A percentile compares a stretch with the other conserved stretches of the same genome.
phyloP scores from a whole-genome alignment of 192 early-diverging fungal genomes.

The Helicostylum pulchrum region DNA sequence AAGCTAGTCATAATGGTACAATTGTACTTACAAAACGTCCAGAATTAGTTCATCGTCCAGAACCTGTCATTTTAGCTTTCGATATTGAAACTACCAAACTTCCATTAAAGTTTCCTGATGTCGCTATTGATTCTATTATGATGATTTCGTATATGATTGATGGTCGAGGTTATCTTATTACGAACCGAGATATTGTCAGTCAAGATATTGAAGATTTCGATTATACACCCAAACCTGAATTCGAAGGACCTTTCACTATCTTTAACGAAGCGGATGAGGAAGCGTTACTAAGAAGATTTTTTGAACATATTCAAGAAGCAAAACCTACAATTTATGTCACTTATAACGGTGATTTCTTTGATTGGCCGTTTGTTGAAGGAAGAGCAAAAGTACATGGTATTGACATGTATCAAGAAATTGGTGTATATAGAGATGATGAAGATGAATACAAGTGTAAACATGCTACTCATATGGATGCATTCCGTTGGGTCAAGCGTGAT shows the following conservation, averaged over 20 bases:
- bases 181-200: slow-evolving; percentile 93
- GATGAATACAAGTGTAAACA: slow-evolving; percentile 87
- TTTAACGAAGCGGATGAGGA: slow-evolving; percentile 94
- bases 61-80: slow-evolving; percentile 92
- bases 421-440: slow-evolving; percentile 74
- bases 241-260: slow-evolving; percentile 89
- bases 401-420: slow-evolving; percentile 86
- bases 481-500: slow-evolving; percentile 98
- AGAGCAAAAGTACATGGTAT: slow-evolving; percentile 79
- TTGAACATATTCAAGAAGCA: slow-evolving; percentile 82
- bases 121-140: slow-evolving; percentile 88
- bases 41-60: slow-evolving; percentile 89
- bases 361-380: slow-evolving; percentile 96
- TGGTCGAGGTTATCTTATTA: slow-evolving; percentile 95
- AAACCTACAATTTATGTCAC: slow-evolving; percentile 89
- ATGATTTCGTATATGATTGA: slow-evolving; percentile 99
- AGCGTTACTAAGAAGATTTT: slow-evolving; percentile 78
- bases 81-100: slow-evolving; percentile 98
- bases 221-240: slow-evolving; percentile 96
- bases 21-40: slow-evolving; percentile 62
- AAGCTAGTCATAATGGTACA: slow-evolving; percentile 52
- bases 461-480: slow-evolving; percentile 93
- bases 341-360: slow-evolving; percentile 99
- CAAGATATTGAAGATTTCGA: slow-evolving; percentile 97
- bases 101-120: slow-evolving; percentile 96